phyloP scores from a whole-genome alignment of 805 yeast genomes.

The Metschnikowia cerradonensis region DNA sequence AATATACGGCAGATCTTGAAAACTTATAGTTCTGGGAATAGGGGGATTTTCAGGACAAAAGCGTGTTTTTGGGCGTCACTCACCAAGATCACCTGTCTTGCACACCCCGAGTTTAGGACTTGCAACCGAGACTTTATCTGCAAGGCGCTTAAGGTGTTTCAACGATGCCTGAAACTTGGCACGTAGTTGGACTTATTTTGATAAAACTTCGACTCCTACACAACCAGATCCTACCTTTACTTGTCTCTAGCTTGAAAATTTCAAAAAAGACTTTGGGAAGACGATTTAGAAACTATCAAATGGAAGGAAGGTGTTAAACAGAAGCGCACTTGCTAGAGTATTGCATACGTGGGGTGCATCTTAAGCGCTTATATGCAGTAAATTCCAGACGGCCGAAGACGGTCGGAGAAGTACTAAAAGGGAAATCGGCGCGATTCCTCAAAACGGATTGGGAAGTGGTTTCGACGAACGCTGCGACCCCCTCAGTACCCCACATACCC shows the following conservation, averaged over 20 bases:
- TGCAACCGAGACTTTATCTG: neutral
- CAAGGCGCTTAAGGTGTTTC: neutral
- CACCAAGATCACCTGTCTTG: neutral
- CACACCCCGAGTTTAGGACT: neutral
- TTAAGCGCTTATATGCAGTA: neutral
- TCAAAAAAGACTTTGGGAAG: neutral
- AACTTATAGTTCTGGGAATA: neutral
- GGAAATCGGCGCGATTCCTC: neutral
- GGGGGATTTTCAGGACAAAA: too few relatives aligned
- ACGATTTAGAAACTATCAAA: neutral
- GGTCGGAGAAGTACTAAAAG: neutral
- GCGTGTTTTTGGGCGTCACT: neutral
- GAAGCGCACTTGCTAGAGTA: neutral
- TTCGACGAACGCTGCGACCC: neutral
- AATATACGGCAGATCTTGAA: neutral
- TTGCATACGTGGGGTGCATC: conserved; percentile 1
- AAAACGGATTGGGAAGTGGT: neutral
- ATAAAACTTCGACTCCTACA: neutral
- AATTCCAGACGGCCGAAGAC: neutral
- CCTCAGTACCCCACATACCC: neutral
- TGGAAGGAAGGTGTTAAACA: neutral
- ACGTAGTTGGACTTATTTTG: neutral
- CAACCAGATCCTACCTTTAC: neutral
- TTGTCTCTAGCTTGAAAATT: neutral
- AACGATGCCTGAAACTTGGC: neutral